Conservation (phyloP, 257 asterid genomes). For the Phtheirospermum japonicum region DNA sequence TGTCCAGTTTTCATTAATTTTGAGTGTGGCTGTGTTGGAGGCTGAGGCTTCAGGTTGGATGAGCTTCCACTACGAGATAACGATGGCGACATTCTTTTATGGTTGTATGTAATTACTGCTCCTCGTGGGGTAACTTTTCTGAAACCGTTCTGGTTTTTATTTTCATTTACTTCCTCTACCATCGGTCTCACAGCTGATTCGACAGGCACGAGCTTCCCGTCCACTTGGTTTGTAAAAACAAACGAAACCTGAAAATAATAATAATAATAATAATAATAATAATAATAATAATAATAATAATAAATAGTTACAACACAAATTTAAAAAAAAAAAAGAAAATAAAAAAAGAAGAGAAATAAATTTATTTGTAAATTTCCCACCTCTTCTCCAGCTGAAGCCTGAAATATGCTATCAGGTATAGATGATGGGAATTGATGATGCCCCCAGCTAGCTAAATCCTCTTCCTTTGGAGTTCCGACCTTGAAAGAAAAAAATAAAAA, state of each 20-base stretch:
- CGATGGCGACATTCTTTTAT: conserved; percentile 33
- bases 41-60: conserved; percentile 40
- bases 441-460: conserved; percentile 89
- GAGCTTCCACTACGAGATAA: conserved; percentile 31
- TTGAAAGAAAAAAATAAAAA: conserved; percentile 17
- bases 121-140: conserved; percentile 36
- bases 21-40: conserved; percentile 42
- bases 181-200: conserved; percentile 53
- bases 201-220: conserved; percentile 83
- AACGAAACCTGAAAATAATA: conserved; percentile 85
- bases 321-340: no score
- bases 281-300: not conserved
- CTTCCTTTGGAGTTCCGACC: conserved; percentile 96
- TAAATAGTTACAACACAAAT: not conserved
- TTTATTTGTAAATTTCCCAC: conserved; percentile 38
- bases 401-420: conserved; percentile 81
- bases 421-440: conserved; percentile 82
- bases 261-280: no score
- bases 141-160: conserved; percentile 33
- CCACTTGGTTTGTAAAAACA: conserved; percentile 90
- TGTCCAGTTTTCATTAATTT: conserved; percentile 46
- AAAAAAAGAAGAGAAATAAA: conserved; percentile 19
- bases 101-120: conserved; percentile 34
- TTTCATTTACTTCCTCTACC: conserved; percentile 31
- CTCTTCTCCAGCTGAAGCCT: conserved; percentile 95